Base-by-base conservation (phyloP, 441 rosid species). In the Gossypium schwendimanii region DNA sequence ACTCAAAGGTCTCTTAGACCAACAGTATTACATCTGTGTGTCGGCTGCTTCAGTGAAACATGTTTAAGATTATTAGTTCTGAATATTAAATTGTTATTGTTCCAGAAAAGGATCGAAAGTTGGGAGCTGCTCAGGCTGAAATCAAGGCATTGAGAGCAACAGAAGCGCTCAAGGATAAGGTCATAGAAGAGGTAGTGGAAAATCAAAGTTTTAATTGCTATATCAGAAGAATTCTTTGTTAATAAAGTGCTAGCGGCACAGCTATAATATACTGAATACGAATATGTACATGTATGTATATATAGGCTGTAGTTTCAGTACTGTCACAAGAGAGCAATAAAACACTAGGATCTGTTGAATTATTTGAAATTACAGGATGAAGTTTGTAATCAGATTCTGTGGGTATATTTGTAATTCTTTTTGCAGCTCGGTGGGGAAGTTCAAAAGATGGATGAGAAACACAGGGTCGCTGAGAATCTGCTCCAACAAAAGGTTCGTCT, bases 121-220 rank as follows among this genome's bases (percentile, higher is more conserved):
- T 82, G 64, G 86, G 84, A 47, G 78, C 67, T 79, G 88, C 89
- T 44, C 84, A 82, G 61, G 85, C 85, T 71, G 94, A 90, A 77
- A 81, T 87, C 75, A 87, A 90, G 78, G 89, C 90, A 31, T 76
- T 88, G 81, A 86, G 85, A 80, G 84, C 87, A 18, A 81, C 86
- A 11, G 96, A 91, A 75, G 84, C 71, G 69, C 77, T 83, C 9
- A 88, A 89, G 81, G 88, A 91, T 63, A 91, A 86, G 78, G 96
- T 86, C 41, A 76, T 87, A 33, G 80, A 69, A 78, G 93, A 91
- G 95, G 99, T 95, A 82, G 49, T 15, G 2, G 50, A 65, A 65
- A 3, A 24, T n/a, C 49, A 2, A 58, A 28, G 33, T 31, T 31
- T 31, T 31, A 31, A 31, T 31, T 31, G 33, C 33, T 31, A 31